Conservation (phyloP, 441 rosid genomes). For the Gossypium aridum region DNA sequence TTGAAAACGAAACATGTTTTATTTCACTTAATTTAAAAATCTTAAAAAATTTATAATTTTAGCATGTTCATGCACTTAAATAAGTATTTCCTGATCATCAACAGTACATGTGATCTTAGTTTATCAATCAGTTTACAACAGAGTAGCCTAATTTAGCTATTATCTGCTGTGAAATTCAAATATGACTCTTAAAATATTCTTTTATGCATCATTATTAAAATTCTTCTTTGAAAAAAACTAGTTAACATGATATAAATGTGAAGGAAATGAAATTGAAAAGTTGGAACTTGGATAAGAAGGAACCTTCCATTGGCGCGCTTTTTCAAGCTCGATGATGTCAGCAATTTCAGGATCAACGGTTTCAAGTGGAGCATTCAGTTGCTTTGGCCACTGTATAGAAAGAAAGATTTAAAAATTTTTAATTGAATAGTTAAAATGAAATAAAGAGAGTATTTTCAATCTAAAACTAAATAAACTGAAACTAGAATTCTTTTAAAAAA, state of each 20-base stretch:
- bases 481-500: background rate
- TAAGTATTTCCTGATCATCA: background rate
- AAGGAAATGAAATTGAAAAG: background rate
- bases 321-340: slow-evolving; percentile 91
- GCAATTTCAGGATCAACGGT: slow-evolving; percentile 91
- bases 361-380: slow-evolving; percentile 80
- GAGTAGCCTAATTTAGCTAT: too few relatives aligned
- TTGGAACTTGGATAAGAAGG: background rate
- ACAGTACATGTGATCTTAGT: background rate
- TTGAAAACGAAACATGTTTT: slow-evolving; percentile 12
- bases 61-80: background rate
- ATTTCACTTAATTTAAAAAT: background rate
- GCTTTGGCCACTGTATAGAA: slow-evolving; percentile 81
- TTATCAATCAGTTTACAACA: too few relatives aligned
- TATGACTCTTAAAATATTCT: too few relatives aligned
- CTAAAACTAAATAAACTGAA: background rate
- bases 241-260: background rate
- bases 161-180: too few relatives aligned
- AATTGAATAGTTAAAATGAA: background rate
- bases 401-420: background rate
- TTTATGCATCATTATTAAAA: too few relatives aligned
- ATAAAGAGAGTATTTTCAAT: background rate
- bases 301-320: slow-evolving; percentile 99
- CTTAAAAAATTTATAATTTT: background rate
- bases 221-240: too few relatives aligned